Percentiles rank a stretch among this genome's conserved stretches.
These are phyloP conservation scores for Mortierella sp. DNA, from an alignment of 371 early-diverging fungal genomes.

Conservation along the genomic window DNA sequence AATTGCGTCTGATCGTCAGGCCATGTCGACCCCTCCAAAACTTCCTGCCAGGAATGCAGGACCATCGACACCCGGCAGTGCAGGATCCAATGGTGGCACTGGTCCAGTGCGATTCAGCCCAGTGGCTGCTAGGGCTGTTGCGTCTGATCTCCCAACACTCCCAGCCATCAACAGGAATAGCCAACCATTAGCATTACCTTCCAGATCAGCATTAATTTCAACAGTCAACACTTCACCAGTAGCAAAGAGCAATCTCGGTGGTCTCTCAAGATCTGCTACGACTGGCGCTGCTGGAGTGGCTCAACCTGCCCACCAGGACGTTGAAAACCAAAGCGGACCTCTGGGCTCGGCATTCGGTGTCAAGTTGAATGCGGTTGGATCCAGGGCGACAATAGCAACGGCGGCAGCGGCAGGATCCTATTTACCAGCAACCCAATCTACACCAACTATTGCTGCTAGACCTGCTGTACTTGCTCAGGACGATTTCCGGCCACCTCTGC, in stretches of 20 bases:
- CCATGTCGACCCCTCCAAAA: slow-evolving; percentile 29
- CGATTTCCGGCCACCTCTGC: slow-evolving; percentile 28
- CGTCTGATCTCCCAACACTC: slow-evolving; percentile 9
- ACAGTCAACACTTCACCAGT: not conserved
- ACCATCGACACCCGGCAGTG: not conserved
- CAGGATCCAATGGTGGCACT: slow-evolving; percentile 3
- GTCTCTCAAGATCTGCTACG: slow-evolving; percentile 7
- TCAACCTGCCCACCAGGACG: not conserved
- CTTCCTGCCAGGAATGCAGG: slow-evolving; percentile 29
- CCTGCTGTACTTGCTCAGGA: not conserved
- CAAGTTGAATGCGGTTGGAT: slow-evolving; percentile 30
- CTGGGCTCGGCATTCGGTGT: slow-evolving; percentile 34
- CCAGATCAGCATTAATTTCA: slow-evolving; percentile 9
- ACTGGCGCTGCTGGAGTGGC: not conserved
- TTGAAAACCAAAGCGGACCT: not conserved
- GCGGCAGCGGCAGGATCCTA: not conserved
- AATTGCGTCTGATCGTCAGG: not conserved
- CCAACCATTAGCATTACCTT: slow-evolving; percentile 44
- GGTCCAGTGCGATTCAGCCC: slow-evolving; percentile 47
- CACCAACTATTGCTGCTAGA: not conserved
- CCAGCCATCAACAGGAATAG: slow-evolving; percentile 38
- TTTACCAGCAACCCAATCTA: not conserved
- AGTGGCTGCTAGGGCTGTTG: not conserved
- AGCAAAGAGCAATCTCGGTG: not conserved
- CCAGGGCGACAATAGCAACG: not conserved